Evolutionary conservation across 352 stramenopile genomes (phyloP), one percentile per base, ranked within the genome.

Genomic region (Pythium diclinum): DNA sequence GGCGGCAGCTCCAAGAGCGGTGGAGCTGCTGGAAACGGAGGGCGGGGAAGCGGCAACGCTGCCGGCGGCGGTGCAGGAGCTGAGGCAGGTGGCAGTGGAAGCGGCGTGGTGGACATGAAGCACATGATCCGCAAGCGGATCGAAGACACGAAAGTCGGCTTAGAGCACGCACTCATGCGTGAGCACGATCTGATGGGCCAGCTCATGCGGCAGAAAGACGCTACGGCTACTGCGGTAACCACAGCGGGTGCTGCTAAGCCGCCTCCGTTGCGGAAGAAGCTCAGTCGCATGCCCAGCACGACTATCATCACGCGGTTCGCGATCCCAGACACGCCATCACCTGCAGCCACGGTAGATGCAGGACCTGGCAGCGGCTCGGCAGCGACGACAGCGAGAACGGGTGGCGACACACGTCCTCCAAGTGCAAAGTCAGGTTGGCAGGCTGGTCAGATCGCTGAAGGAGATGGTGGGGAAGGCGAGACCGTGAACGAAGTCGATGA

Each of bases 211-310:
- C 68, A 74, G 5, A 47, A 48, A 54, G 61, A 72, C 8, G 21
- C 55, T 16, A 10, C 56, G 10, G 21, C 54, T 2, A 25, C 21
- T 7, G 58, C 36, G 1, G 53, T 6, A 11, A 10, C 40, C n/a
- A 23, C 49, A 1, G 32, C 53, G 3, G 44, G 59, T 8, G n/a
- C 17, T 21, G 19, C 57, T 1, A 80, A 79, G 42, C 40, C 63
- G 0, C 49, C 63, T 17, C 67, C 59, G 28, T 19, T 83, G 33
- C 78, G 78, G 4, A 73, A 75, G n/a, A 72, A 74, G 56, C 71
- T 88, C 36, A 89, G 76, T 54, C 75, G 79, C 9, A 90, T 88
- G 78, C 70, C 81, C 21, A 92, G 81, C 40, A 89, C 80, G 40
- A 86, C 70, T 0, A 53, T 86, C 8, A 89, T 90, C 59, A 87